Base-by-base conservation (phyloP, 106 monocot genomes). In the Dioscorea dumetorum region DNA sequence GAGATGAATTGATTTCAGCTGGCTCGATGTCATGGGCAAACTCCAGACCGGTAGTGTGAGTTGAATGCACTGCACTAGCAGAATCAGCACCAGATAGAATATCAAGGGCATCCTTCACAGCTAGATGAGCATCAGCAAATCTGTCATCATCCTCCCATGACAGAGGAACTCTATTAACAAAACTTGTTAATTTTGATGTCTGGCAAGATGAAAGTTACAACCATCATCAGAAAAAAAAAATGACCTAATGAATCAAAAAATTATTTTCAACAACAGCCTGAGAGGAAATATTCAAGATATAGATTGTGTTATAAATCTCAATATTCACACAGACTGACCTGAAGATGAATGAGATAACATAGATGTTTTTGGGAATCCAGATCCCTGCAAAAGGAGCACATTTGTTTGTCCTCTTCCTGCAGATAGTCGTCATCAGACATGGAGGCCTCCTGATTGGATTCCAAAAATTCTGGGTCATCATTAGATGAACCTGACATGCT, bases 331-430 rank as follows among this genome's bases (percentile, higher is more conserved):
- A 41, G 41, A 41, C 41, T 41, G 10, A 89, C 95, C 95, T 97
- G 95, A 33, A 97, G 80, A 84, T 84, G 89, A 77, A 92, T 72
- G 72, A 97, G 74, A 56, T 87, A 89, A 70, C 84, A 91, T 66
- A 97, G 49, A 33, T 88, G 84, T 73, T 84, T 89, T 60, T 68
- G 67, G 12, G 95, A 81, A 66, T 88, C 73, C 64, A 82, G 62
- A 21, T 82, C 95, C 48, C 74, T 84, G 64, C 95, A 97, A 49
- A 97, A 82, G 22, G 91, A 89, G 74, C 95, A 97, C 66, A 88
- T 51, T 58, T 79, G 83, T 60, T 72, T 24, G 24, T 83, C 72
- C 54, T 97, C 78, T 75, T 87, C 86, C 14, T 50, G 22, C 19
- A 23, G 67, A 70, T 58, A 28, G 23, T 59, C 50, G 28, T 66